Percentiles rank a stretch among this genome's conserved stretches.
These are phyloP conservation scores for Tetrapisispora namnaoensis DNA, from an alignment of 805 yeast genomes.

Conservation along the genomic window DNA sequence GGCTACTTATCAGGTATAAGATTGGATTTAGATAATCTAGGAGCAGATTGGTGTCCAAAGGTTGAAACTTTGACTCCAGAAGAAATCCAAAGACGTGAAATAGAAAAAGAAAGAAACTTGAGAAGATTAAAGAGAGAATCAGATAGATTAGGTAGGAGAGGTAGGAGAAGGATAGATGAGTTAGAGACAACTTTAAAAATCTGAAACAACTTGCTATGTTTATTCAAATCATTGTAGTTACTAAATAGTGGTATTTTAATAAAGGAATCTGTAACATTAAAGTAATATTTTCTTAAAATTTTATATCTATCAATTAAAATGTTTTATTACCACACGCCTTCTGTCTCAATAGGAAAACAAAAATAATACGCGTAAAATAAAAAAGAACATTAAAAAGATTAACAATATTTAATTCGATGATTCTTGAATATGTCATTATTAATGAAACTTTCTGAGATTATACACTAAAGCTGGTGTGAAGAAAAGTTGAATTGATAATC, in stretches of 20 bases:
- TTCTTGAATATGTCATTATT: no score
- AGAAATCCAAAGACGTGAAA: conserved; percentile 91
- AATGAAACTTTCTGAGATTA: background rate
- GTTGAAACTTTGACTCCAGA: conserved; percentile 80
- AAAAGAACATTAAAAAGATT: background rate
- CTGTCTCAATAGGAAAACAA: no score
- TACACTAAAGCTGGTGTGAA: background rate
- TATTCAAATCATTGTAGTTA: no score
- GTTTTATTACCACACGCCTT: no score
- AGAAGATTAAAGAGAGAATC: conserved; percentile 91
- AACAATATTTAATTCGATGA: no score
- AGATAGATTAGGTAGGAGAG: conserved; percentile 36
- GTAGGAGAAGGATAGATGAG: conserved; percentile 42
- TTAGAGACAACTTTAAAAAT: conserved; percentile 31
- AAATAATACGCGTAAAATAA: background rate
- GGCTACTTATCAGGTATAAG: conserved; percentile 59
- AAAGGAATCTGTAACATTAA: background rate
- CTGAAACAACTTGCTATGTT: conserved; percentile 1
- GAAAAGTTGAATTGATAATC: background rate
- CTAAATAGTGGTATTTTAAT: no score
- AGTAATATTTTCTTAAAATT: background rate
- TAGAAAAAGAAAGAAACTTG: conserved; percentile 84
- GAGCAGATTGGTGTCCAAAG: conserved; percentile 78
- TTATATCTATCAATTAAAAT: no score
- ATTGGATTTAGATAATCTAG: conserved; percentile 65